Percentiles rank a stretch among this genome's conserved stretches.
Evolutionary conservation across 257 asterid species (phyloP).

Genomic region (Solanum piurae): DNA sequence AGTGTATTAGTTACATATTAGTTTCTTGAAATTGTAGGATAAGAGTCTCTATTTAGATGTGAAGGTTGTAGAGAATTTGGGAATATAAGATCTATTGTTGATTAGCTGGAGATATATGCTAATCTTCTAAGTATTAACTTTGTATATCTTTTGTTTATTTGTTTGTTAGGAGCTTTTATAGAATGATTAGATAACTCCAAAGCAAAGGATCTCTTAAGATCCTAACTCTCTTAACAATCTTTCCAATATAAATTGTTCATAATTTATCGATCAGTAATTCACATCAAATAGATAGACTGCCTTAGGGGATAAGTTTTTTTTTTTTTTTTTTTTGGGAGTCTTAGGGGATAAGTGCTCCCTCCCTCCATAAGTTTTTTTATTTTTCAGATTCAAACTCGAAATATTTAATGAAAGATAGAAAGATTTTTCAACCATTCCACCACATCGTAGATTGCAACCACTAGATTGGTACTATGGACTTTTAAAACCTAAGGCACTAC

Average conservation of each 20-base stretch:
- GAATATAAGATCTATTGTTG: not conserved
- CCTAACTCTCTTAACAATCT: not conserved
- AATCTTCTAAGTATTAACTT: not conserved
- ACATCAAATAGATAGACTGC: not conserved
- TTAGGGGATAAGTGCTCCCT: not conserved
- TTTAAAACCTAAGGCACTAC: not conserved
- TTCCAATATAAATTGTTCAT: not conserved
- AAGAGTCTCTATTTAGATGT: not conserved
- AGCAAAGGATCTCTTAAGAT: not conserved
- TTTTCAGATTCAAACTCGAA: not conserved
- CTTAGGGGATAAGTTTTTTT: not conserved
- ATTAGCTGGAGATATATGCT: not conserved
- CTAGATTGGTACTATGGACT: not conserved
- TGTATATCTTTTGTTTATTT: not conserved
- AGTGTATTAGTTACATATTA: not conserved
- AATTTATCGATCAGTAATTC: rapidly evolving
- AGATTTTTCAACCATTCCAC: not conserved
- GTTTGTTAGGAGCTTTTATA: not conserved
- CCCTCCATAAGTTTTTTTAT: no score
- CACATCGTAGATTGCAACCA: not conserved
- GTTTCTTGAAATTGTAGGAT: not conserved
- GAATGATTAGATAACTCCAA: not conserved
- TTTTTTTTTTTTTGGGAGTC: not conserved
- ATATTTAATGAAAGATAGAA: not conserved
- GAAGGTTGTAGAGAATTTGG: not conserved